These are phyloP conservation scores for Acanthamoeba castellanii DNA, from an alignment of 208 protist genomes.

Conservation along the genomic window DNA sequence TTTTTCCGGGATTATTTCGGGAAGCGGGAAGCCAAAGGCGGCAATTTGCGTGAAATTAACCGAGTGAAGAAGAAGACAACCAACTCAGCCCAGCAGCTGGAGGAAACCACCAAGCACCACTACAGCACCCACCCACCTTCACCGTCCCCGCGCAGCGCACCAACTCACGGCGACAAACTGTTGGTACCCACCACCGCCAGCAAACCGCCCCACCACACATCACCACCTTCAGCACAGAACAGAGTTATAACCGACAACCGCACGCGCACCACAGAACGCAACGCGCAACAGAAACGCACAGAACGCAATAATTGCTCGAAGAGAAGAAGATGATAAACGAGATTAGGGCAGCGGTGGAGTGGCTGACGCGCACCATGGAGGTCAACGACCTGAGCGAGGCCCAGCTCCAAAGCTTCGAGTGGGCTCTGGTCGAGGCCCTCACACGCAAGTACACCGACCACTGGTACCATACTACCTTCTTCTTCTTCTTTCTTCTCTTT, in stretches of 20 bases:
- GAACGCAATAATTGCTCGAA: background rate
- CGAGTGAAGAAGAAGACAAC: background rate
- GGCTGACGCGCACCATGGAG: conserved; percentile 49
- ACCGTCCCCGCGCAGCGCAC: background rate
- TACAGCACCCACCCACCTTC: background rate
- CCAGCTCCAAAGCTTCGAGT: conserved; percentile 36
- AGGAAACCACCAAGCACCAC: background rate
- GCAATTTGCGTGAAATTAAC: background rate
- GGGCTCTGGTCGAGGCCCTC: conserved; percentile 35
- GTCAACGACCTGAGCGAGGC: background rate
- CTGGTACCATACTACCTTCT: background rate
- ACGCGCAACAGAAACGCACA: background rate
- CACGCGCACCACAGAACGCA: background rate
- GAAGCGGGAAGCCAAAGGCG: background rate
- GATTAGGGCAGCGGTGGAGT: conserved; percentile 40
- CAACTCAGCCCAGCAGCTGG: background rate
- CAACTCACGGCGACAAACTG: background rate
- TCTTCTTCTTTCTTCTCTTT: background rate
- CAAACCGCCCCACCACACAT: background rate
- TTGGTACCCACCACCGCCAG: background rate
- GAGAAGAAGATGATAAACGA: conserved; percentile 43
- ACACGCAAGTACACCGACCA: conserved; percentile 39
- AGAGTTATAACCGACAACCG: background rate
- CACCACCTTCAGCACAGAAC: background rate
- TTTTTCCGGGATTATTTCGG: background rate